Base-by-base conservation (phyloP, 2,329 filamentous ascomycete species). In the Thelonectria rubi region DNA sequence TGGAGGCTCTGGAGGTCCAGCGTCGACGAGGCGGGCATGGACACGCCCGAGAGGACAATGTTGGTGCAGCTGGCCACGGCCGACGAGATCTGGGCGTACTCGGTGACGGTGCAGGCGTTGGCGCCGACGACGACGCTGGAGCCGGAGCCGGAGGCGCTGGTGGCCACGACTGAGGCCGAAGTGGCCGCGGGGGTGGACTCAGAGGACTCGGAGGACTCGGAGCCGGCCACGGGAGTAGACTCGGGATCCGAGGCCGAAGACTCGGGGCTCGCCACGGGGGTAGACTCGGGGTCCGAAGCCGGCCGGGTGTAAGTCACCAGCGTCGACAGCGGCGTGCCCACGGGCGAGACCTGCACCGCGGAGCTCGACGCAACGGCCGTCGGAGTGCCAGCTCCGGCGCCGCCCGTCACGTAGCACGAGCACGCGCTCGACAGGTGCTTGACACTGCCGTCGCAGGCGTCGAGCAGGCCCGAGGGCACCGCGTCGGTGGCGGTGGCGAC, bases 1-100 rank as follows among this genome's bases (percentile, higher is more conserved):
- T 62, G 59, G 7, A 62, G 49, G 34, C 59, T 58, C 20, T 62
- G 43, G 10, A 62, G 59, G 15, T 62, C 59, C n/a, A 62, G 39
- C 1, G 59, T 62, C 1, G 59, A 62, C 14, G 59, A 62, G 2
- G 59, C 59, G 2, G 59, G 59, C 55, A 62, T 34, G 55, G 55
- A 58, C 11, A 62, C 43, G 21, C 49, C 54, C 11, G 55, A 58
- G 9, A 62, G 55, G 26, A 58, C 51, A 40, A 62, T 62, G 26
- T 62, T 39, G 26, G 55, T 58, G 39, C 59, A 62, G 49, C 59
- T 62, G 32, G 59, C 55, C 15, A 62, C 59, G 2, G 59, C 59
- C 17, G 59, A 62, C 12, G 59, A 54, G 7, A 62, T 15, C 17
- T 62, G 59, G 8, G 59, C 55, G 18, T 62, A 62, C 37, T 62